Conservation (phyloP, 2,329 filamentous ascomycete species). For the Sclerotinia spermophila region DNA sequence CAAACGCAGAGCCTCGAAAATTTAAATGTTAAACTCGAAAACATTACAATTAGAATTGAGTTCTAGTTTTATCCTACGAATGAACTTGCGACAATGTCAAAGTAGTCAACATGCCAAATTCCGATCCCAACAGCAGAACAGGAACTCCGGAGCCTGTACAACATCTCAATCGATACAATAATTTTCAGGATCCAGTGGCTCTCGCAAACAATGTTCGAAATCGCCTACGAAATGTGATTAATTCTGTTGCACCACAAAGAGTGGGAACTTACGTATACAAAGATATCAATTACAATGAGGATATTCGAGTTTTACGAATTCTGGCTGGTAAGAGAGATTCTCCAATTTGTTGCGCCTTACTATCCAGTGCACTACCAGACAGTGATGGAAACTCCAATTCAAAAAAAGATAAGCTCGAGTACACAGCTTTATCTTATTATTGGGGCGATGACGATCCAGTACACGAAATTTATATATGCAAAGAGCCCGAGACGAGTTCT, state of each 20-base stretch:
- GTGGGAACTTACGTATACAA: constrained; percentile 13
- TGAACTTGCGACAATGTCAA: background rate
- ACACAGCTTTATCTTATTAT: background rate
- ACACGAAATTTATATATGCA: background rate
- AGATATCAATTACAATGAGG: constrained; percentile 16
- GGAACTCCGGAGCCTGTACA: background rate
- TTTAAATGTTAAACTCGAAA: background rate
- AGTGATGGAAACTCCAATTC: background rate
- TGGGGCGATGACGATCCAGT: background rate
- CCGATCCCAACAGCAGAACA: background rate
- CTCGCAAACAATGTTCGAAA: background rate
- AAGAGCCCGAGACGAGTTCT: background rate
- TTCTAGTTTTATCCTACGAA: background rate
- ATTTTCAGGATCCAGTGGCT: background rate
- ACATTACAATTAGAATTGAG: background rate
- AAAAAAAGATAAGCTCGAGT: background rate
- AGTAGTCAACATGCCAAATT: background rate
- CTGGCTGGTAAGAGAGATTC: background rate
- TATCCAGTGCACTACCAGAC: constrained; percentile 12
- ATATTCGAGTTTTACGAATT: constrained; percentile 23
- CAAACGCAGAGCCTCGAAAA: constrained; percentile 3
- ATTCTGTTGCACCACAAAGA: background rate
- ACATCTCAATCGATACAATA: background rate
- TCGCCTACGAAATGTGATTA: background rate
- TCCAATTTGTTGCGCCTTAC: constrained; percentile 18